These are phyloP conservation scores for Agaricus blazei DNA, from an alignment of 768 basidiomycete species.

Conservation along the genomic window DNA sequence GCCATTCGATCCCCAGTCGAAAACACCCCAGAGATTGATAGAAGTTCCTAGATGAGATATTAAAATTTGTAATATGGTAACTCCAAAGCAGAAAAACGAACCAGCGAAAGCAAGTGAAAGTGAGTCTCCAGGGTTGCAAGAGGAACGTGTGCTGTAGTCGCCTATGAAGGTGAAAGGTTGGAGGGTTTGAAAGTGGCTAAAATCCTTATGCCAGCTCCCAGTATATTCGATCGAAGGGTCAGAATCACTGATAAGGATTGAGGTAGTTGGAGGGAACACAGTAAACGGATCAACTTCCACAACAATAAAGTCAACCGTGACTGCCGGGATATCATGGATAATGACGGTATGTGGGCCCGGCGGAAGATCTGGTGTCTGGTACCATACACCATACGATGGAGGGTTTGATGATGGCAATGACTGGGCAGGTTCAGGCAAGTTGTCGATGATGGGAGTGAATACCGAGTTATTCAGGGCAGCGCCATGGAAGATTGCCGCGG, in stretches of 20 bases:
- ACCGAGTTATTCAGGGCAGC: constrained; percentile 1
- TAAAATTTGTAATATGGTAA: not conserved
- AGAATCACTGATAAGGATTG: constrained; percentile 21
- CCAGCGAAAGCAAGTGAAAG: constrained; percentile 14
- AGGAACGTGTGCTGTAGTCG: constrained; percentile 16
- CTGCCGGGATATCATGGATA: constrained; percentile 16
- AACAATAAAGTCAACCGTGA: constrained; percentile 21
- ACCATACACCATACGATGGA: constrained; percentile 16
- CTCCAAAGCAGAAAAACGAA: not conserved
- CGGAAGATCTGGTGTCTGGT: constrained; percentile 18
- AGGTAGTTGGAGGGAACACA: constrained; percentile 13
- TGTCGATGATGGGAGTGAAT: not conserved
- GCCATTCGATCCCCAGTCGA: constrained; percentile 20
- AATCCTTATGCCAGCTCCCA: constrained; percentile 15
- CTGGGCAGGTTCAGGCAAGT: not conserved
- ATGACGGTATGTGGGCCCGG: constrained; percentile 21
- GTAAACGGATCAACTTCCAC: constrained; percentile 18
- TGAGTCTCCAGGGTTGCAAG: constrained; percentile 10
- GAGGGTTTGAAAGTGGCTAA: not conserved
- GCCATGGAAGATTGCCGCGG: constrained; percentile 1
- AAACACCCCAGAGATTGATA: constrained; percentile 19
- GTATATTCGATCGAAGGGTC: constrained; percentile 16
- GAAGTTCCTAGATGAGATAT: constrained; percentile 14
- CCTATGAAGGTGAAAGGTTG: constrained; percentile 13
- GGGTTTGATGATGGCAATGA: constrained; percentile 1